Percentiles rank a stretch among this genome's conserved stretches.
Conservation (phyloP, 208 protist species). For the Acanthamoeba sp. region DNA sequence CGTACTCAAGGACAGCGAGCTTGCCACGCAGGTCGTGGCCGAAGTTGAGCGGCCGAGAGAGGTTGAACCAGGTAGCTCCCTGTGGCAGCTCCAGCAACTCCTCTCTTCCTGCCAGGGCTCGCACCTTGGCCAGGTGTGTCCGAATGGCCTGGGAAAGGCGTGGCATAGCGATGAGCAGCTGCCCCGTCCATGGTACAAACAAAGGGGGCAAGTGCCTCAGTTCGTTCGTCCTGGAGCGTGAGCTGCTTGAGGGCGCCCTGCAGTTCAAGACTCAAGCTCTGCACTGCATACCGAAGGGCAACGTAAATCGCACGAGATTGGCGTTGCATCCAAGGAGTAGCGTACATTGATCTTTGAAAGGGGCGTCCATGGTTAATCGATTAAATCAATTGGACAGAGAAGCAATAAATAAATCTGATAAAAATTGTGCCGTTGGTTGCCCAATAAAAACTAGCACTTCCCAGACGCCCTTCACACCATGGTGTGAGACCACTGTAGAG, state of each 20-base stretch:
- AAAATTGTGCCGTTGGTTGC: too few relatives aligned
- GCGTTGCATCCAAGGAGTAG: too few relatives aligned
- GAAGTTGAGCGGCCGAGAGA: neutral
- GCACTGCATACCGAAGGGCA: neutral
- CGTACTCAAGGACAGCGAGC: slow-evolving; percentile 40
- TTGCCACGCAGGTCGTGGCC: slow-evolving; percentile 22
- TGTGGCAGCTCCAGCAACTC: neutral
- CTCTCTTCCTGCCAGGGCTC: neutral
- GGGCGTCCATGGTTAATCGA: too few relatives aligned
- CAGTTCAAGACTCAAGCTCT: neutral
- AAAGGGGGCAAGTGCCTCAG: neutral
- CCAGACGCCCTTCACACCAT: too few relatives aligned
- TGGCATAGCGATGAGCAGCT: too few relatives aligned
- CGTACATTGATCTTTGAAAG: too few relatives aligned
- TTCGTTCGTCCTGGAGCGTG: neutral
- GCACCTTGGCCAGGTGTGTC: slow-evolving; percentile 8
- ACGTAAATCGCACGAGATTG: too few relatives aligned
- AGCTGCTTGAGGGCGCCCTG: neutral
- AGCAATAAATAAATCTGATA: too few relatives aligned
- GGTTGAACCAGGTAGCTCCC: slow-evolving; percentile 50
- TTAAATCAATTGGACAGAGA: too few relatives aligned
- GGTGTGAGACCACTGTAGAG: too few relatives aligned
- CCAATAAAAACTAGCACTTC: too few relatives aligned
- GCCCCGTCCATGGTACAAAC: too few relatives aligned
- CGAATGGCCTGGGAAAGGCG: neutral